Evolutionary conservation across 345 rosid genomes (phyloP).

Genomic region (Conringia planisiliqua): DNA sequence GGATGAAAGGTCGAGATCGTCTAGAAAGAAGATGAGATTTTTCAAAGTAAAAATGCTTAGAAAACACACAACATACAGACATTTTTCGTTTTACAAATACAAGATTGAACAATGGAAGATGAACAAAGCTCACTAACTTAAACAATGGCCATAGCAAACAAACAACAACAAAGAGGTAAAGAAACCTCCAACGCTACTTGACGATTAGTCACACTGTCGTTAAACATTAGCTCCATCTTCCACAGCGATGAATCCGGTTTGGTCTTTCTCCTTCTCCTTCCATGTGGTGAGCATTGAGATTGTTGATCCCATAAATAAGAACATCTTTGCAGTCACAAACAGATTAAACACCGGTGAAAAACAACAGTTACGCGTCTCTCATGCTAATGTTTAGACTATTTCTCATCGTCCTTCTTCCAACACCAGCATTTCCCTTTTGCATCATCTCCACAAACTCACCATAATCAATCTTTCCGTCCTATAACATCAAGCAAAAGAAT

Average conservation of each 20-base stretch:
- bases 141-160: constrained; percentile 17
- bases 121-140: constrained; percentile 28
- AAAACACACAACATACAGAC: constrained; percentile 15
- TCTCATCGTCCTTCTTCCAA: constrained; percentile 97
- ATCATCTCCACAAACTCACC: constrained; percentile 98
- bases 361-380: constrained; percentile 49
- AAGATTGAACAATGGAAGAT: constrained; percentile 9
- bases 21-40: neutral
- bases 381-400: constrained; percentile 95
- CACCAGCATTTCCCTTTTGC: constrained; percentile 91
- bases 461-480: constrained; percentile 98
- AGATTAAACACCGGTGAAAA: neutral
- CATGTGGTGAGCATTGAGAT: constrained; percentile 2
- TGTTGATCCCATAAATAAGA: neutral
- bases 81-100: constrained; percentile 6
- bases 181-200: constrained; percentile 7
- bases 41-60: constrained; percentile 12
- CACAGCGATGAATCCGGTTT: neutral
- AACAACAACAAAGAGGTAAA: neutral
- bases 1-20: constrained; percentile 17
- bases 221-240: constrained; percentile 14
- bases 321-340: neutral
- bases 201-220: constrained; percentile 1
- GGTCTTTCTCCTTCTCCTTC: constrained; percentile 3
- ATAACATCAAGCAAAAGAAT: neutral